Evolutionary conservation across 306 rosid species (phyloP), one percentile per base, ranked within the genome.

Genomic region (Alnus glutinosa): DNA sequence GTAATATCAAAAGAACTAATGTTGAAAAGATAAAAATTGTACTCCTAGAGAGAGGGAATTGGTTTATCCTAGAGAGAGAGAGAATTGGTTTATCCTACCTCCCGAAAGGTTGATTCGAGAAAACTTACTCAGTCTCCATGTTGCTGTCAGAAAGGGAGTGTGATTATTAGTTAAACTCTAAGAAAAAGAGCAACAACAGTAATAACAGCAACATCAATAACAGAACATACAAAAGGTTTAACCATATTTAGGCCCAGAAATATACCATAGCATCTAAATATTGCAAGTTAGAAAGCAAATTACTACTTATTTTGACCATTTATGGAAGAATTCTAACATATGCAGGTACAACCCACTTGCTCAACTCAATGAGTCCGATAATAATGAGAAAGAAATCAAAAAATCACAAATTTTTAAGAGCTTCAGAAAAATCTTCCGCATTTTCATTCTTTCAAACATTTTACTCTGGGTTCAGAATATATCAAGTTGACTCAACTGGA

Each of bases 91-190:
- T 75, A 80, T 68, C 69, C 59, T 69, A 87, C 98, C 97, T 78
- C 75, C 87, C 8, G 90, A 16, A 77, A 87, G 70, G 78, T 51
- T 74, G 61, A 80, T 1, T 78, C 84, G 88, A 77, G 80, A 32
- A 74, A 77, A 19, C 55, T 1, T 77, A 39, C 81, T 46, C 73
- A 92, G 85, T 85, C 80, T 89, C 85, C 89, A 52, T 47, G 92
- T 69, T 78, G 85, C 98, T 94, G 95, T 82, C 77, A 91, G 42
- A 85, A 70, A 72, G 67, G 39, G 72, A 84, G 37, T 50, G 75
- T 44, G 76, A 75, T 79, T 59, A 77, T 87, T 50, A 57, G 77
- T 15, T 52, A 64, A 80, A 58, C 64, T 66, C 76, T 51, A 9
- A 46, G 42, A 77, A 44, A 74, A 46, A 68, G 51, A 70, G 63